Percentiles rank a stretch among this genome's conserved stretches.
phyloP scores from a whole-genome alignment of 78 protist genomes.

The Dictyostelium purpureum region DNA sequence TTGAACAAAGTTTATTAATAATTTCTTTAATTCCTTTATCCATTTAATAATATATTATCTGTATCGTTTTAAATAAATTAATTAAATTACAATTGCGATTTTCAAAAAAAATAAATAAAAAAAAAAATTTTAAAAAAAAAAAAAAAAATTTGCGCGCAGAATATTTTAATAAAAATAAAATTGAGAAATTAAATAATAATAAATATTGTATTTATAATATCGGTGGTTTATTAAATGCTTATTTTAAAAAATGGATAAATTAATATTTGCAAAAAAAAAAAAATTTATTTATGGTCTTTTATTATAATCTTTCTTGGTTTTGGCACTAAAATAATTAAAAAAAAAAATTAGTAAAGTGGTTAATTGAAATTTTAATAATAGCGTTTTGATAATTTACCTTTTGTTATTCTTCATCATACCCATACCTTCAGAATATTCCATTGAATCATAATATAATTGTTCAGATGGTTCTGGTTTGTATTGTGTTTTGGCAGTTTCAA shows the following conservation, averaged over 20 bases:
- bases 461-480: constrained; percentile 16
- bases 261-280: too few relatives aligned
- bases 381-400: too few relatives aligned
- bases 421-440: constrained; percentile 57
- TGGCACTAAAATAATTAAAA: not conserved
- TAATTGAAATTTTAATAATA: not conserved
- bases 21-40: not conserved
- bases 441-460: not conserved
- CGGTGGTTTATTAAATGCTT: too few relatives aligned
- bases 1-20: not conserved
- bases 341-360: not conserved
- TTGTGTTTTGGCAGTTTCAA: constrained; percentile 53
- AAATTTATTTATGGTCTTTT: constrained; percentile 10
- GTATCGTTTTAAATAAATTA: not conserved
- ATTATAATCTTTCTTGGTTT: constrained; percentile 16
- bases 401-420: constrained; percentile 59
- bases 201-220: too few relatives aligned
- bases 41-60: too few relatives aligned
- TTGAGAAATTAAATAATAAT: too few relatives aligned
- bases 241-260: too few relatives aligned
- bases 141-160: not conserved
- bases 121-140: not conserved
- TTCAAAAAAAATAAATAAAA: not conserved
- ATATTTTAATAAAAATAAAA: too few relatives aligned
- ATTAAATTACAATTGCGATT: not conserved